Evolutionary conservation across 768 basidiomycete species (phyloP).

Genomic region (Sarcomyxa edulis): DNA sequence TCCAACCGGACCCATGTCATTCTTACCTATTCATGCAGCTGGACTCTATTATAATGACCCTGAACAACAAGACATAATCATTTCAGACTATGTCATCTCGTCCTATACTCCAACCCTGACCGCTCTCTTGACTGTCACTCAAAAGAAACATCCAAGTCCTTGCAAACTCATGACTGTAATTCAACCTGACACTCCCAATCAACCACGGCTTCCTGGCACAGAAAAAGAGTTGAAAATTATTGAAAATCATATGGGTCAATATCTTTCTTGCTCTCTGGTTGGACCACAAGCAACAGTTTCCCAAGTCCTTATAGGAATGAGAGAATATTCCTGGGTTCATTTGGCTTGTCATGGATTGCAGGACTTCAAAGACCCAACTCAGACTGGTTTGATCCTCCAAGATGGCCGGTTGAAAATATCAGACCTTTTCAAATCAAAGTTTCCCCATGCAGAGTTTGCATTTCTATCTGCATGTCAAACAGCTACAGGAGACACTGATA

Average conservation of each 20-base stretch:
- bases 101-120: conserved; percentile 13
- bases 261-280: not conserved
- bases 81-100: conserved; percentile 12
- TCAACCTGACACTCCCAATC: conserved; percentile 5
- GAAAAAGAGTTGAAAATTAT: conserved; percentile 2
- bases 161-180: conserved; percentile 7
- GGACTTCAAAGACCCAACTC: conserved; percentile 18
- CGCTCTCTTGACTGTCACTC: conserved; percentile 2
- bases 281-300: not conserved
- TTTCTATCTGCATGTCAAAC: conserved; percentile 46
- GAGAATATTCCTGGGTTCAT: conserved; percentile 18
- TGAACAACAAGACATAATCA: conserved; percentile 2
- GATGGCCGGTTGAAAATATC: conserved; percentile 16
- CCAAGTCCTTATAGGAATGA: not conserved
- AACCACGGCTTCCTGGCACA: not conserved
- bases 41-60: conserved; percentile 10
- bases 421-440: conserved; percentile 14
- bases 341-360: conserved; percentile 33
- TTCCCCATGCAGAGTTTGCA: conserved; percentile 27
- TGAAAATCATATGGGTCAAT: not conserved
- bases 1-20: conserved; percentile 3
- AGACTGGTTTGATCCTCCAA: conserved; percentile 18
- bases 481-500: conserved; percentile 22
- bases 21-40: conserved; percentile 13
- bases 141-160: too few relatives aligned